phyloP scores from a whole-genome alignment of 805 yeast genomes.

The Starmerella etchellsii region DNA sequence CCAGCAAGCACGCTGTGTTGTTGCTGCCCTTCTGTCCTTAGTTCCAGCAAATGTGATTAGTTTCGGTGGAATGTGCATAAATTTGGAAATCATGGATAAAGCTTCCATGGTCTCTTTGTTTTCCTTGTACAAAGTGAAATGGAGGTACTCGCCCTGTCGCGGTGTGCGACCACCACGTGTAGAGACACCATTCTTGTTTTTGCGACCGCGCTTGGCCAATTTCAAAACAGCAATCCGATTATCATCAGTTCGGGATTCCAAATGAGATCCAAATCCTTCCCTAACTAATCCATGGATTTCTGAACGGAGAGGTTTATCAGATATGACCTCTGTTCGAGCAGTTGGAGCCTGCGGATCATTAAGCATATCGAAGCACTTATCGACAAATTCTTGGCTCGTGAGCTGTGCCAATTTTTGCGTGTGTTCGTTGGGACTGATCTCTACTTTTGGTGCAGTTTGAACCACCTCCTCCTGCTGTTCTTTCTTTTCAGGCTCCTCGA shows the following conservation, averaged over 20 bases:
- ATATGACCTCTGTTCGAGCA: conserved; percentile 31
- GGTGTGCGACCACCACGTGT: conserved; percentile 4
- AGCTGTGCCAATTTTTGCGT: conserved; percentile 36
- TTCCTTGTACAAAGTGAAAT: conserved; percentile 77
- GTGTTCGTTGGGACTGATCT: conserved; percentile 26
- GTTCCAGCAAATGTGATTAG: conserved; percentile 81
- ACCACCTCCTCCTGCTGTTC: background rate
- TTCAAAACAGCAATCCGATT: conserved; percentile 26
- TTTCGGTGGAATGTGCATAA: conserved; percentile 62
- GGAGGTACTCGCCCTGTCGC: conserved; percentile 47
- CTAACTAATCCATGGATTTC: conserved; percentile 65
- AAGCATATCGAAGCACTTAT: conserved; percentile 42
- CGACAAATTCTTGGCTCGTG: conserved; percentile 51
- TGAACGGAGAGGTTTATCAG: conserved; percentile 64
- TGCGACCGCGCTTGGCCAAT: conserved; percentile 1
- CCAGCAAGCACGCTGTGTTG: conserved; percentile 68
- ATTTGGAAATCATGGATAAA: conserved; percentile 57
- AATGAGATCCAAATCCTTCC: conserved; percentile 53
- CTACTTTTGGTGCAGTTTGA: background rate
- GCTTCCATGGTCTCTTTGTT: conserved; percentile 97
- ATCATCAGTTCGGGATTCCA: conserved; percentile 58
- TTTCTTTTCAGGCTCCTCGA: conserved; percentile 23
- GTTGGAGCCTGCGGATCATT: conserved; percentile 41
- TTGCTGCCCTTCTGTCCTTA: conserved; percentile 90
- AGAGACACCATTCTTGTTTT: background rate